A percentile compares a stretch with the other conserved stretches of the same genome.
phyloP scores from a whole-genome alignment of 2,329 filamentous ascomycete species.

The Aspergillus fischeri region DNA sequence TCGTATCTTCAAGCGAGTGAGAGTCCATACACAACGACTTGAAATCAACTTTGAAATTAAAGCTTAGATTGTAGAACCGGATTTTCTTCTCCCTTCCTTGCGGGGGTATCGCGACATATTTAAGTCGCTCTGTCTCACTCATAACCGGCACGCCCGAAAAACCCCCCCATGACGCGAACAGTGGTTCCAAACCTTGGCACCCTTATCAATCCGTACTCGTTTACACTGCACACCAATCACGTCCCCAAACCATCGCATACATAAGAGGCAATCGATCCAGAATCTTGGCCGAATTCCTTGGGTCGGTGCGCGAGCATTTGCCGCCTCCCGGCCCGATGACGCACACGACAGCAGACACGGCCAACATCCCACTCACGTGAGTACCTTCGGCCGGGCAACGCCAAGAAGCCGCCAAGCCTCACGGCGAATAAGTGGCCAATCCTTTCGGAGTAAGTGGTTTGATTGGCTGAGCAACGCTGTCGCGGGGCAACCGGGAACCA shows the following conservation, averaged over 20 bases:
- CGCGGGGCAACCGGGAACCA: neutral
- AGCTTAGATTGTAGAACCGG: neutral
- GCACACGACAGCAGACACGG: neutral
- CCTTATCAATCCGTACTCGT: neutral
- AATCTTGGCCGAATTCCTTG: neutral
- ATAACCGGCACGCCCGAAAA: neutral
- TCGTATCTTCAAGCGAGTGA: conserved; percentile 26
- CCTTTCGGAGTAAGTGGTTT: too few relatives aligned
- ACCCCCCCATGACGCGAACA: neutral
- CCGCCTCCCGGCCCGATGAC: neutral
- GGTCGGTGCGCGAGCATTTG: neutral
- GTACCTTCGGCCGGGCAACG: neutral
- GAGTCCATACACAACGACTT: conserved; percentile 27
- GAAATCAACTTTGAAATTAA: neutral
- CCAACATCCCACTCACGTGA: neutral
- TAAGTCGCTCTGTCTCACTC: neutral
- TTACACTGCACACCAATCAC: neutral
- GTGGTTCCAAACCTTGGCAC: neutral
- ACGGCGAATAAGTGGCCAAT: neutral
- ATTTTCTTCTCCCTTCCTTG: neutral
- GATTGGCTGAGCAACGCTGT: too few relatives aligned
- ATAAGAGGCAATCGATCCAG: neutral
- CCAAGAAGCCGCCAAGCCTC: neutral
- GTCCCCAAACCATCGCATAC: neutral
- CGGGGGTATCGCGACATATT: neutral